Conservation (phyloP, 495 filamentous ascomycete genomes). For the Penicillium canescens region DNA sequence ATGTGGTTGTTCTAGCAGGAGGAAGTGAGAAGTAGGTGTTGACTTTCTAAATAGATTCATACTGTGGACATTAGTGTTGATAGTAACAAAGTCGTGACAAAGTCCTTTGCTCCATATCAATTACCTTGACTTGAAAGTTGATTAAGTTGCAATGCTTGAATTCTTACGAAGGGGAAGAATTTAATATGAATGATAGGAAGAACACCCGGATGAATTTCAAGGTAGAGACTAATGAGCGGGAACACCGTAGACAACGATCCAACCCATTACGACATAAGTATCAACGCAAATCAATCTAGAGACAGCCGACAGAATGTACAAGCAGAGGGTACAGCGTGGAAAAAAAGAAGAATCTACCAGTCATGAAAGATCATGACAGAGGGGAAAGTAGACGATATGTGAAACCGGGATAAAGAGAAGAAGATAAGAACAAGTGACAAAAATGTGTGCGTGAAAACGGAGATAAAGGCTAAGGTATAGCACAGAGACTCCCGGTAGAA, state of each 20-base stretch:
- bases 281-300: slow-evolving; percentile 18
- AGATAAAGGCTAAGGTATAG: slow-evolving; percentile 15
- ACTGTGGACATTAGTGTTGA: too few species aligned
- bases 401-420: slow-evolving; percentile 12
- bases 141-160: too few species aligned
- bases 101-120: too few species aligned
- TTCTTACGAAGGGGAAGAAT: too few species aligned
- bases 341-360: slow-evolving; percentile 17
- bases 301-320: slow-evolving; percentile 27
- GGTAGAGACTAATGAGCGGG: not conserved
- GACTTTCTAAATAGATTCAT: too few species aligned
- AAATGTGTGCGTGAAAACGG: slow-evolving; percentile 11
- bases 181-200: not conserved
- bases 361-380: slow-evolving; percentile 11
- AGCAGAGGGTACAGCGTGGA: slow-evolving; percentile 10
- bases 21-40: too few species aligned
- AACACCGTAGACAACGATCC: not conserved
- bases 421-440: slow-evolving; percentile 20
- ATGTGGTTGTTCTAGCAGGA: too few species aligned
- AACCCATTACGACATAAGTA: not conserved
- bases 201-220: slow-evolving; percentile 1
- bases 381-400: slow-evolving; percentile 18
- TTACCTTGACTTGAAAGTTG: too few species aligned
- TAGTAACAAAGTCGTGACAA: too few species aligned
- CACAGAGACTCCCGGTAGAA: slow-evolving; percentile 7